Percentiles rank a stretch among this genome's conserved stretches.
These are phyloP conservation scores for Trichoderma afroharzianum DNA, from an alignment of 2,329 filamentous ascomycete species.

Conservation along the genomic window DNA sequence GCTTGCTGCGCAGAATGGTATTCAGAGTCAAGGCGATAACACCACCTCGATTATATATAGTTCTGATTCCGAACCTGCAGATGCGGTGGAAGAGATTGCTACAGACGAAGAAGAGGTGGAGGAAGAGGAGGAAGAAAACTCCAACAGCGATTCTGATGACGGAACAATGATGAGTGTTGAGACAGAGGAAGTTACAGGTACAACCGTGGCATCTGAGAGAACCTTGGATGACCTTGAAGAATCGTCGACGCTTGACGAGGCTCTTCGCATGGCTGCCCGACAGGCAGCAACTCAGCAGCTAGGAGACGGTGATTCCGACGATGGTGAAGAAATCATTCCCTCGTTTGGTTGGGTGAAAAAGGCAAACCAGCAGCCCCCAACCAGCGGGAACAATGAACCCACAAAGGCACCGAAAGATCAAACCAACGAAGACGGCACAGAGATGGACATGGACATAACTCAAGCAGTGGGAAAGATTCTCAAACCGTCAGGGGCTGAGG, in stretches of 20 bases:
- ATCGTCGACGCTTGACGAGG: slow-evolving; percentile 72
- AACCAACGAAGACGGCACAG: slow-evolving; percentile 28
- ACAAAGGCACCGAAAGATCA: slow-evolving; percentile 31
- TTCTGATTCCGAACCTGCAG: slow-evolving; percentile 57
- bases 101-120: slow-evolving; percentile 47
- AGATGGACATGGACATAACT: slow-evolving; percentile 43
- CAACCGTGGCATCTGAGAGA: slow-evolving; percentile 60
- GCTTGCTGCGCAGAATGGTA: slow-evolving; percentile 42
- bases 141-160: slow-evolving; percentile 62
- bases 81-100: slow-evolving; percentile 53
- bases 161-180: slow-evolving; percentile 81
- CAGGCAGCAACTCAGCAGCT: slow-evolving; percentile 64
- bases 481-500: slow-evolving; percentile 34
- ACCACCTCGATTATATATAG: slow-evolving; percentile 79
- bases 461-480: slow-evolving; percentile 53
- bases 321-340: slow-evolving; percentile 67
- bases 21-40: slow-evolving; percentile 63
- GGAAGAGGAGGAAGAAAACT: slow-evolving; percentile 40
- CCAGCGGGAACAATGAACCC: slow-evolving; percentile 40
- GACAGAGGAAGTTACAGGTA: slow-evolving; percentile 70
- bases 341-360: slow-evolving; percentile 74
- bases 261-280: slow-evolving; percentile 69
- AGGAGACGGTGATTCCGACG: slow-evolving; percentile 51
- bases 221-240: slow-evolving; percentile 53
- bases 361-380: slow-evolving; percentile 32